Conservation (phyloP, 2,329 filamentous ascomycete genomes). For the Leptodontidium sp. region DNA sequence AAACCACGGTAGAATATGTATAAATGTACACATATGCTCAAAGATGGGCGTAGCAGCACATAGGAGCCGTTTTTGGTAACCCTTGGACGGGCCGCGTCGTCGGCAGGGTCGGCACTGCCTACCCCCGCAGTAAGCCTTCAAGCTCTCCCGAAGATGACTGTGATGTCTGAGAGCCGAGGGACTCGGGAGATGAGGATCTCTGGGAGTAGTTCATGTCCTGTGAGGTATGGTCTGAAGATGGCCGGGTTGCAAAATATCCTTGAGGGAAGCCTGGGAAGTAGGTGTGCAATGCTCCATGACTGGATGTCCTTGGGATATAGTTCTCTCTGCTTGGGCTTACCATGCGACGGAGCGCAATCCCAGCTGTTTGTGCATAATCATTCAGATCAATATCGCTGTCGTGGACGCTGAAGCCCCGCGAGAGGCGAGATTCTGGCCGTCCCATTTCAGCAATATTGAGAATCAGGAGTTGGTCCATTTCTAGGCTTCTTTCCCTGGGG, state of each 20-base stretch:
- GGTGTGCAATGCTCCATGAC: background rate
- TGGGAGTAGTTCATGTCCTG: background rate
- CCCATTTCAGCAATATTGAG: background rate
- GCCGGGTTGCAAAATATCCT: background rate
- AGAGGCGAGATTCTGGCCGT: background rate
- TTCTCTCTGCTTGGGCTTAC: background rate
- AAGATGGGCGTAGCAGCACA: background rate
- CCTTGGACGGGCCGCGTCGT: too few relatives aligned
- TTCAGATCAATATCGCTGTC: conserved; percentile 1
- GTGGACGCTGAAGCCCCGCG: background rate
- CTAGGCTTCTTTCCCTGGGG: background rate
- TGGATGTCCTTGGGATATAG: background rate
- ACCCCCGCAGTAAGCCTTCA: too few relatives aligned
- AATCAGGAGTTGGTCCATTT: background rate
- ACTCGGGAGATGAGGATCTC: background rate
- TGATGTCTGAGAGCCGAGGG: background rate
- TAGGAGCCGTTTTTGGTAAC: too few relatives aligned
- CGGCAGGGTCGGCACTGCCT: too few relatives aligned
- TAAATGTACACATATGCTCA: background rate
- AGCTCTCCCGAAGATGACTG: background rate
- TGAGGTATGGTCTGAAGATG: background rate
- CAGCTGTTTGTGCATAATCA: background rate
- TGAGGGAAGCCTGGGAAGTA: too few relatives aligned
- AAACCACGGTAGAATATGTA: background rate
- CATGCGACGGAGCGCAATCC: background rate